Conservation (phyloP, 768 basidiomycete species). For the Mycena albidolilacea region DNA sequence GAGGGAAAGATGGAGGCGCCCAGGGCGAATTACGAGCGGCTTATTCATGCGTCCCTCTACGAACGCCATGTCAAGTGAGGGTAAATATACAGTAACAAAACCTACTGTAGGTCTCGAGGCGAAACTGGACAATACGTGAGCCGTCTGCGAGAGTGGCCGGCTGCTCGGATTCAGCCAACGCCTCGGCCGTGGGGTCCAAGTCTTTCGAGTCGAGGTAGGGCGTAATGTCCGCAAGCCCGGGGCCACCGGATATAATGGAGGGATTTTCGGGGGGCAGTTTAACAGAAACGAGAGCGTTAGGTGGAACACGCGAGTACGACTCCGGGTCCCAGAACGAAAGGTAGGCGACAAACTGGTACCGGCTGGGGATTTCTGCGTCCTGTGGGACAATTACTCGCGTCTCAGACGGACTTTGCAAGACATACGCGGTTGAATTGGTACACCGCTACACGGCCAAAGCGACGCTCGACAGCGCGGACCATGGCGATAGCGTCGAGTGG, state of each 20-base stretch:
- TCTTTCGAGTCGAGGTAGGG: conserved; percentile 12
- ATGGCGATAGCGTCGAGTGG: conserved; percentile 67
- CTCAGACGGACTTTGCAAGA: not conserved
- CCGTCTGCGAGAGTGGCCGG: conserved; percentile 5
- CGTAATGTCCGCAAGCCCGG: conserved; percentile 22
- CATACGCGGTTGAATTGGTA: conserved; percentile 28
- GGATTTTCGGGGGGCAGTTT: not conserved
- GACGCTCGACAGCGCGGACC: conserved; percentile 67
- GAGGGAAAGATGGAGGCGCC: not conserved
- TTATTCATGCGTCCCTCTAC: not conserved
- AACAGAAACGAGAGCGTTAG: not conserved
- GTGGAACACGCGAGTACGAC: conserved; percentile 26
- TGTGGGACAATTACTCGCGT: conserved; percentile 6
- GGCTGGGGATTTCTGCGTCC: conserved; percentile 8
- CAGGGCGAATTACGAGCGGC: not conserved
- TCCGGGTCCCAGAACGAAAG: conserved; percentile 27
- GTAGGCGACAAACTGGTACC: conserved; percentile 17
- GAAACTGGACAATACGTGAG: conserved; percentile 12
- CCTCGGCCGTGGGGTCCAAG: conserved; percentile 29
- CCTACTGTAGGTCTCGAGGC: conserved; percentile 13
- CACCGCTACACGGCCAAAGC: conserved; percentile 32
- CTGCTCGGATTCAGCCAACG: not conserved
- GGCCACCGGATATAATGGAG: not conserved
- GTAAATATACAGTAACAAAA: not conserved
- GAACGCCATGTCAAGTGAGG: not conserved